Conservation (phyloP, 352 stramenopile species). For the Thraustotheca clavata region DNA sequence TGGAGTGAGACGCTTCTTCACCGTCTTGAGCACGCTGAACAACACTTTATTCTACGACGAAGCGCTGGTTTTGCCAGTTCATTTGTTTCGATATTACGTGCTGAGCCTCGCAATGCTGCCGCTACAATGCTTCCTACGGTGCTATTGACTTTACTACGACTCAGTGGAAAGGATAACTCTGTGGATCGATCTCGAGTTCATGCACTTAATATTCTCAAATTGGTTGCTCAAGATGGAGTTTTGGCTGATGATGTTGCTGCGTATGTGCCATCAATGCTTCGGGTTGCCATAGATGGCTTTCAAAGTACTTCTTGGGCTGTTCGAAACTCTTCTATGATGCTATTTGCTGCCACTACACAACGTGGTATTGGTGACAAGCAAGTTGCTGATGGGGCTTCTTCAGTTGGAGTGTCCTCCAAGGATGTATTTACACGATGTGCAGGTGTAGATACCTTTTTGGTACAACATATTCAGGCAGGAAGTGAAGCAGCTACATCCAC, state of each 20-base stretch:
- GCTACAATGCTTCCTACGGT: conserved; percentile 70
- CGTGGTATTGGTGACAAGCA: conserved; percentile 76
- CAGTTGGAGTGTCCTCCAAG: conserved; percentile 48
- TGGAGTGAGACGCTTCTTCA: conserved; percentile 73
- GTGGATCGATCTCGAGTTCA: conserved; percentile 58
- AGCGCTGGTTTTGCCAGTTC: conserved; percentile 84
- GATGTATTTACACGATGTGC: conserved; percentile 78
- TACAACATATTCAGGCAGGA: conserved; percentile 38
- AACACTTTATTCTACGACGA: conserved; percentile 83
- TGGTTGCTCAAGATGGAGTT: conserved; percentile 83
- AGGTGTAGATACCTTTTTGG: conserved; percentile 53
- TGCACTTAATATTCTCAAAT: conserved; percentile 84
- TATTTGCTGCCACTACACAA: conserved; percentile 76
- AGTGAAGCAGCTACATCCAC: conserved; percentile 35
- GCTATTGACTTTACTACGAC: conserved; percentile 52
- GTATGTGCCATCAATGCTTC: conserved; percentile 83
- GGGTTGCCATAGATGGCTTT: conserved; percentile 74
- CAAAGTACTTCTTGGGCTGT: conserved; percentile 80
- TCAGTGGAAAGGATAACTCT: conserved; percentile 48
- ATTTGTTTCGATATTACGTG: conserved; percentile 80
- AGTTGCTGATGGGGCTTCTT: conserved; percentile 57
- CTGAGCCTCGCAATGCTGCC: conserved; percentile 73
- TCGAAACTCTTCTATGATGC: conserved; percentile 89
- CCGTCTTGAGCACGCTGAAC: conserved; percentile 60
- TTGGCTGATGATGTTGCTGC: conserved; percentile 72